Base-by-base conservation (phyloP, 2,329 filamentous ascomycete species). In the Cercospora nicotianae region DNA sequence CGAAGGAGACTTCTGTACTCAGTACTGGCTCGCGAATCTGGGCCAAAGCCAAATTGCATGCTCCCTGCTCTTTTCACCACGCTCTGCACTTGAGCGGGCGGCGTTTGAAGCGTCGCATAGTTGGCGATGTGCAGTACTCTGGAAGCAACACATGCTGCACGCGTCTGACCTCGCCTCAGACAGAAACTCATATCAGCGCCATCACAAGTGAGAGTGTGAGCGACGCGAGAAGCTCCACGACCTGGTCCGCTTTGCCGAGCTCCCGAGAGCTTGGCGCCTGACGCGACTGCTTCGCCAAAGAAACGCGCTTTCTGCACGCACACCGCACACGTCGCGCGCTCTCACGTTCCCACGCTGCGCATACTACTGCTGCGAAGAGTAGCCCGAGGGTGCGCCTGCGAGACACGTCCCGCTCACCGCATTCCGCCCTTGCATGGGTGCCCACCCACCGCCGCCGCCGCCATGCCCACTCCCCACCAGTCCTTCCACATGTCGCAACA, bases 1-100 rank as follows among this genome's bases (percentile, higher is more conserved):
- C 87, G 85, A 70, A 87, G 81, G 57, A 87, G 77, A 73, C 85
- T 83, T 28, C 81, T 72, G 28, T 80, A 72, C 63, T 72, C 23
- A 23, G 20, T 57, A 10, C 66, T 53, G n/a, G 69, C 67, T 58
- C 66, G 63, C 63, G 68, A 55, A 55, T 69, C 48, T 36, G 23
- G n/a, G 23, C 63, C 53, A 20, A 57, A 65, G 23, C 62, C 33
- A 20, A 68, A 23, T 20, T 65, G 66, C 5, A 63, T 5, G 59
- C 13, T 30, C 33, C 65, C 28, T 18, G 58, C 30, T 23, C 23
- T 48, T 23, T 55, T 63, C n/a, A 63, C 39, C 9, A 63, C 13
- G 23, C 30, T 59, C 30, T 59, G 16, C 12, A 39, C 55, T 6
- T 60, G 55, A 36, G 23, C 30, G 6, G 55, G 20, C 7, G 36